A percentile compares a stretch with the other conserved stretches of the same genome.
These are phyloP conservation scores for Fusarium marasasianum DNA, from an alignment of 2,329 filamentous ascomycete genomes.

Conservation along the genomic window DNA sequence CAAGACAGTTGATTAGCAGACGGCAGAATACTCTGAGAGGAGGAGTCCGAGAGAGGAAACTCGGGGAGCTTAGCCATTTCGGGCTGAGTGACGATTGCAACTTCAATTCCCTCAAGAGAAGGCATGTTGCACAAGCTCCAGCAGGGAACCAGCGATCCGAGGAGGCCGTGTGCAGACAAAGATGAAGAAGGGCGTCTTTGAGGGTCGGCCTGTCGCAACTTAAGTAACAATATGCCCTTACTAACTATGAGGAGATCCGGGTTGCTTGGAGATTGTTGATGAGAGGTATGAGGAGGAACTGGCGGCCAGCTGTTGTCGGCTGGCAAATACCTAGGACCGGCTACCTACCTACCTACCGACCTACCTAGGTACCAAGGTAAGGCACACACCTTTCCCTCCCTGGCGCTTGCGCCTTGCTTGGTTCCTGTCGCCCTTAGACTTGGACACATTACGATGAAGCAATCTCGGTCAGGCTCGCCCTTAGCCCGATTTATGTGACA, in stretches of 20 bases:
- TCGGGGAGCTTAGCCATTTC: constrained; percentile 56
- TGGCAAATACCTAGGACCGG: background rate
- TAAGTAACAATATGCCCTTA: background rate
- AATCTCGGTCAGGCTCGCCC: background rate
- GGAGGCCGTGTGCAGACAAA: background rate
- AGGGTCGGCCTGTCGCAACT: background rate
- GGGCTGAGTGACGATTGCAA: constrained; percentile 54
- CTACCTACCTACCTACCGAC: background rate
- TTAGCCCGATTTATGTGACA: background rate
- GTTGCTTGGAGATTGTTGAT: background rate
- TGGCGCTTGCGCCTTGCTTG: too few relatives aligned
- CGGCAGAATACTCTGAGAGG: constrained; percentile 51
- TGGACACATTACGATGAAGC: background rate
- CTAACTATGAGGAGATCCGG: background rate
- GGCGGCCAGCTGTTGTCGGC: constrained; percentile 20
- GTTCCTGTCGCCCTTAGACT: background rate
- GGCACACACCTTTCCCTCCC: background rate
- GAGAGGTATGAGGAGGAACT: background rate
- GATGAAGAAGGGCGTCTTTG: background rate
- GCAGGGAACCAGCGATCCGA: background rate
- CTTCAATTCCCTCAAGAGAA: constrained; percentile 58
- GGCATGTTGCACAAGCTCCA: constrained; percentile 53
- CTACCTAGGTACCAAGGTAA: background rate
- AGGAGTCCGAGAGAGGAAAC: constrained; percentile 64
- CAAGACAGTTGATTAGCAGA: constrained; percentile 19